Evolutionary conservation across 495 filamentous ascomycete genomes (phyloP).

Genomic region (Talaromyces stipitatus): DNA sequence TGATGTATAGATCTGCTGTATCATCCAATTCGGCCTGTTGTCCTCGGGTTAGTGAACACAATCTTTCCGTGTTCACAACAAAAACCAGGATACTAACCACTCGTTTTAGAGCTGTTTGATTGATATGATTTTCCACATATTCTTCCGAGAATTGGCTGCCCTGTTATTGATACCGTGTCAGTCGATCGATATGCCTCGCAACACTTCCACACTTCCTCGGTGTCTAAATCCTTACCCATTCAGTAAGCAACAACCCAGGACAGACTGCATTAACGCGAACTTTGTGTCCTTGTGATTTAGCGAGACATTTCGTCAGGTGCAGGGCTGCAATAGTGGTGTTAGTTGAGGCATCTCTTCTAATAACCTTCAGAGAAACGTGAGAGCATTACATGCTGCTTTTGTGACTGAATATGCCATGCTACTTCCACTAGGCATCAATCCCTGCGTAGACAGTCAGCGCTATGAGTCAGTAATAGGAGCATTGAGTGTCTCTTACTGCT

Average conservation of each 20-base stretch:
- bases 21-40: slow-evolving; percentile 49
- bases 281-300: slow-evolving; percentile 56
- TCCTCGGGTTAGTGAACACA: not conserved
- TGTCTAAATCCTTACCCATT: slow-evolving; percentile 61
- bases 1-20: slow-evolving; percentile 43
- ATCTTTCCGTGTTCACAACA: not conserved
- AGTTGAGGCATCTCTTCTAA: not conserved
- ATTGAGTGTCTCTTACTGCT: slow-evolving; percentile 28
- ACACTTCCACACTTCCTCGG: not conserved
- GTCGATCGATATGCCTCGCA: not conserved
- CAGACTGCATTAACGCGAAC: slow-evolving; percentile 59
- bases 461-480: not conserved
- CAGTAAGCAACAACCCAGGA: slow-evolving; percentile 61
- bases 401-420: slow-evolving; percentile 60
- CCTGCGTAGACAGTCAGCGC: slow-evolving; percentile 14
- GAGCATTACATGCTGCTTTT: slow-evolving; percentile 49
- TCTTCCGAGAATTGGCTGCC: not conserved
- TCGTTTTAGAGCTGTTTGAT: not conserved
- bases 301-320: slow-evolving; percentile 69
- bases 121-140: not conserved
- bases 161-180: not conserved
- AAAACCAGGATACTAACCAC: slow-evolving; percentile 3
- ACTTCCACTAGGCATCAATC: slow-evolving; percentile 40
- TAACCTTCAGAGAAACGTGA: not conserved
- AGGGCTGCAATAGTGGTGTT: slow-evolving; percentile 29